Percentiles rank a stretch among this genome's conserved stretches.
Conservation (phyloP, 2,329 filamentous ascomycete species). For the Fusarium newnesense region DNA sequence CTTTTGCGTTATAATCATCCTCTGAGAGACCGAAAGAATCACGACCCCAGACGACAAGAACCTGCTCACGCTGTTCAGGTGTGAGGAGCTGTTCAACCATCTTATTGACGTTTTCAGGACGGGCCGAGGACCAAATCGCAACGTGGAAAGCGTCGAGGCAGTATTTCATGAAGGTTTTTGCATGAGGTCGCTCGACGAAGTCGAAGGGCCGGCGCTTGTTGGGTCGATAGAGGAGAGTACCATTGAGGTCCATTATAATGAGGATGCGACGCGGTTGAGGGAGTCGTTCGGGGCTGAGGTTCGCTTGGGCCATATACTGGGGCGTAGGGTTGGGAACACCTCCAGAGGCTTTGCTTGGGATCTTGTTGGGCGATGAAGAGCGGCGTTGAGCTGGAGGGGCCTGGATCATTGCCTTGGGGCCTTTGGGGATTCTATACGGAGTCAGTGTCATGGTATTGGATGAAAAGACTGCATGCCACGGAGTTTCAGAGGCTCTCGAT, state of each 20-base stretch:
- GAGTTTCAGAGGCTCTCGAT: background rate
- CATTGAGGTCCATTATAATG: constrained; percentile 91
- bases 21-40: constrained; percentile 76
- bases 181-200: constrained; percentile 75
- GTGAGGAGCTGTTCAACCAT: constrained; percentile 76
- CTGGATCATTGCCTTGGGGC: constrained; percentile 2
- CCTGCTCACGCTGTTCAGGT: constrained; percentile 58
- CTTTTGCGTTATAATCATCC: constrained; percentile 73
- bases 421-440: constrained; percentile 7
- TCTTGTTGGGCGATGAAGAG: constrained; percentile 9
- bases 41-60: constrained; percentile 81
- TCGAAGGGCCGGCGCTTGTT: constrained; percentile 56
- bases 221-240: constrained; percentile 83
- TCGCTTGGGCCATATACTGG: constrained; percentile 69
- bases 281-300: constrained; percentile 54
- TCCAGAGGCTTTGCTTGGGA: constrained; percentile 57
- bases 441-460: background rate
- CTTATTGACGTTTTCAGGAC: constrained; percentile 73
- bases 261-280: constrained; percentile 71
- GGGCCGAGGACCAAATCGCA: constrained; percentile 92
- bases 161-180: constrained; percentile 76
- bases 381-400: background rate
- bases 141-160: constrained; percentile 80
- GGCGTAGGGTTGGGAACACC: constrained; percentile 69
- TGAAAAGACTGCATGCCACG: background rate